A percentile compares a stretch with the other conserved stretches of the same genome.
Evolutionary conservation across 768 basidiomycete species (phyloP).

Genomic region (Leccinum subgranulosum): DNA sequence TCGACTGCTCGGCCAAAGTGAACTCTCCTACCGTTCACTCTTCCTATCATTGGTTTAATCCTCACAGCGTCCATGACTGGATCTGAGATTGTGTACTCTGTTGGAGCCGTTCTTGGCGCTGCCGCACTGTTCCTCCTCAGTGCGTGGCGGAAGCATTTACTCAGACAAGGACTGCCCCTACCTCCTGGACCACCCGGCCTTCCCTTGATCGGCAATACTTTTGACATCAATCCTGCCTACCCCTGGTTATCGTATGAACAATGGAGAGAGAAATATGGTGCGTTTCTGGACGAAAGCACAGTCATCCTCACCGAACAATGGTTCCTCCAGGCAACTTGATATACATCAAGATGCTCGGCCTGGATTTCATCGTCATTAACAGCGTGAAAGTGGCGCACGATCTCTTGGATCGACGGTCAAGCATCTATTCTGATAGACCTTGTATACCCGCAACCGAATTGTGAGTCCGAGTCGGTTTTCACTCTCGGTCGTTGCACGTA

Average conservation of each 20-base stretch:
- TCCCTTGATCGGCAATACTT: constrained; percentile 26
- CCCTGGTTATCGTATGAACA: constrained; percentile 34
- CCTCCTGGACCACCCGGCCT: constrained; percentile 53
- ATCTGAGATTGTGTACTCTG: constrained; percentile 1
- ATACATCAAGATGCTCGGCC: constrained; percentile 25
- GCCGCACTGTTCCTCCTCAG: constrained; percentile 1
- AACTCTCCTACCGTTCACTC: too few species aligned
- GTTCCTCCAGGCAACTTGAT: constrained; percentile 20
- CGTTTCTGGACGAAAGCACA: background rate
- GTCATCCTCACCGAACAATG: background rate
- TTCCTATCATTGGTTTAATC: background rate
- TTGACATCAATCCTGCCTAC: constrained; percentile 16
- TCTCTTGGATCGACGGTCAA: constrained; percentile 26
- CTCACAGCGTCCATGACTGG: background rate
- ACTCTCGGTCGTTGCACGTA: background rate
- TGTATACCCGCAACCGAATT: constrained; percentile 15
- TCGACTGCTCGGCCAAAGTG: background rate
- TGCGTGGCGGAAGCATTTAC: constrained; percentile 16
- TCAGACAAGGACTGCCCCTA: constrained; percentile 28
- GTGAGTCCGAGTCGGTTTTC: constrained; percentile 13
- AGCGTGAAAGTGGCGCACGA: constrained; percentile 17
- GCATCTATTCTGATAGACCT: constrained; percentile 28
- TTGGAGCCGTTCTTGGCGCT: constrained; percentile 1
- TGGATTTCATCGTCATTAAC: constrained; percentile 28
- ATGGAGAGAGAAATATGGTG: constrained; percentile 34